Evolutionary conservation across 148 eudicot species (phyloP).

Genomic region (Mesembryanthemum crystallinum): DNA sequence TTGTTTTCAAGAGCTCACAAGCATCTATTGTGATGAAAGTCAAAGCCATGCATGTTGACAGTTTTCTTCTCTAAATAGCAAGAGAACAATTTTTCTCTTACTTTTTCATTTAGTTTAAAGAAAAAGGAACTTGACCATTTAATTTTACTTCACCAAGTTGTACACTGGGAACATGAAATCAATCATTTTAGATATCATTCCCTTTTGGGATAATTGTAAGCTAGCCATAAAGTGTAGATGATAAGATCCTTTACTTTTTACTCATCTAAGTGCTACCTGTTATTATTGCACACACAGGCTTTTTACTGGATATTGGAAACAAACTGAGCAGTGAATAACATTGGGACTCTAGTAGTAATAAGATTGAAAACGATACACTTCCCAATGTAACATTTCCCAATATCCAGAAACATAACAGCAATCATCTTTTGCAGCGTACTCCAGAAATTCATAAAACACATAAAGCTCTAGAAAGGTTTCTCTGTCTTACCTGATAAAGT

Average conservation of each 20-base stretch:
- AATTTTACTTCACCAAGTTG: background rate
- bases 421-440: background rate
- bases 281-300: background rate
- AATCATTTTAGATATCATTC: background rate
- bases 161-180: background rate
- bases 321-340: conserved; percentile 8
- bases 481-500: conserved; percentile 71
- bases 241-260: background rate
- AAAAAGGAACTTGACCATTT: background rate
- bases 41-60: background rate
- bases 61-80: background rate
- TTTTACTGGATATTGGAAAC: background rate
- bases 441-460: background rate
- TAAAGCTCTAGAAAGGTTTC: background rate
- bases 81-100: background rate
- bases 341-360: background rate
- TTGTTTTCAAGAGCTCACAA: background rate
- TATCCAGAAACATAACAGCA: background rate
- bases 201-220: background rate
- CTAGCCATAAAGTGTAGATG: background rate
- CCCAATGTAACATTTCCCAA: background rate
- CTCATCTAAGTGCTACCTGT: background rate
- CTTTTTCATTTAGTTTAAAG: background rate
- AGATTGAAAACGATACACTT: background rate
- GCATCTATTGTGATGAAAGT: background rate